A percentile compares a stretch with the other conserved stretches of the same genome.
phyloP scores from a whole-genome alignment of 2,329 filamentous ascomycete species.

The Aureobasidium melanogenum region DNA sequence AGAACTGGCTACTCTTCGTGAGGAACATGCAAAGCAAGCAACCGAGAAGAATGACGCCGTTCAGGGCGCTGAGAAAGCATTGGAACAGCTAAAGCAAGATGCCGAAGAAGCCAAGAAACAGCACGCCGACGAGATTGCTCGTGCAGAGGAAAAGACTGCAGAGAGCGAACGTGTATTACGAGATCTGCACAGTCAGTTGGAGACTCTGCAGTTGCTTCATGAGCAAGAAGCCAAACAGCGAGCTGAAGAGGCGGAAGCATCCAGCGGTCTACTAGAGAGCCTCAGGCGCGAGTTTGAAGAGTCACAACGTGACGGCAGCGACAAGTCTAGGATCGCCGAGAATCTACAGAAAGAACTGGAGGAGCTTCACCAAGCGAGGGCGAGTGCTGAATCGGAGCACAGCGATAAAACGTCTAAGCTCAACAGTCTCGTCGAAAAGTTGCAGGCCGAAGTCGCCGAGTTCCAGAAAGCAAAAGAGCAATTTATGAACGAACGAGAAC shows the following conservation, averaged over 20 bases:
- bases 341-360: conserved; percentile 15
- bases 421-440: neutral
- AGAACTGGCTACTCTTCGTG: neutral
- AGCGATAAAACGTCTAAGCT: conserved; percentile 8
- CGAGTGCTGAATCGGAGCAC: conserved; percentile 1
- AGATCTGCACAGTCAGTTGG: neutral
- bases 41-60: neutral
- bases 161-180: conserved; percentile 5
- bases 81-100: neutral
- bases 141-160: neutral
- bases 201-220: neutral
- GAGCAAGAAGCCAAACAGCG: conserved; percentile 3
- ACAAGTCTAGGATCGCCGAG: conserved; percentile 16
- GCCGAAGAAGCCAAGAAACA: neutral
- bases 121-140: neutral
- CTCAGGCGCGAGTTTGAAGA: conserved; percentile 13
- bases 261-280: conserved; percentile 2
- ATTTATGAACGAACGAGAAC: conserved; percentile 4
- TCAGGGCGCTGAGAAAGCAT: neutral
- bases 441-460: conserved; percentile 6
- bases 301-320: conserved; percentile 17
- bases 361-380: conserved; percentile 9
- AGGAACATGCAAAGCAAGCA: neutral
- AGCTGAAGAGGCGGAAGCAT: conserved; percentile 5
- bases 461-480: conserved; percentile 8